A percentile compares a stretch with the other conserved stretches of the same genome.
Evolutionary conservation across 2,329 filamentous ascomycete genomes (phyloP).

Genomic region (Arthrinium puccinioides): DNA sequence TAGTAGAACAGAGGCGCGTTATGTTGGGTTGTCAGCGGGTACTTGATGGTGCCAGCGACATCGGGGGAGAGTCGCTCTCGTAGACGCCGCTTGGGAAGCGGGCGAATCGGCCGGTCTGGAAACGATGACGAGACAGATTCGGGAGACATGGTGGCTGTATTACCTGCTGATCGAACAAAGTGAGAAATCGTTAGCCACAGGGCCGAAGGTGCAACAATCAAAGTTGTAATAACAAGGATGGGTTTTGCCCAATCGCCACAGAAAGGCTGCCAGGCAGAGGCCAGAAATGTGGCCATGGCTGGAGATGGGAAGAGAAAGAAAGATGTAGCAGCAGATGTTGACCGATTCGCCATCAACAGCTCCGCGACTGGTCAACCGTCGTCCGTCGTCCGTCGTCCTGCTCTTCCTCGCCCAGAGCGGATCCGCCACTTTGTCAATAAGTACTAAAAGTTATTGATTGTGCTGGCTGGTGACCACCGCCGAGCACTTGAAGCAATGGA

Average conservation of each 20-base stretch:
- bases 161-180: slow-evolving; percentile 26
- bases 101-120: slow-evolving; percentile 86
- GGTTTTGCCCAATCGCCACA: too few relatives aligned
- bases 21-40: slow-evolving; percentile 67
- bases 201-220: slow-evolving; percentile 12
- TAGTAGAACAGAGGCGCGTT: slow-evolving; percentile 72
- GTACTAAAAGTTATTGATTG: too few relatives aligned
- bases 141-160: slow-evolving; percentile 51
- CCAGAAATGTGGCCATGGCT: background rate
- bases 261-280: too few relatives aligned
- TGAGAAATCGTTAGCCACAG: slow-evolving; percentile 24
- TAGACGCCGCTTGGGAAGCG: slow-evolving; percentile 80
- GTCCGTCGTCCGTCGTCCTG: too few relatives aligned
- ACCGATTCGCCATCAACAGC: too few relatives aligned
- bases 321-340: too few relatives aligned
- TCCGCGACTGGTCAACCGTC: too few relatives aligned
- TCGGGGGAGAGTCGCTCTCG: slow-evolving; percentile 83
- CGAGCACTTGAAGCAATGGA: too few relatives aligned
- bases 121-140: slow-evolving; percentile 77
- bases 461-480: too few relatives aligned
- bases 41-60: slow-evolving; percentile 73
- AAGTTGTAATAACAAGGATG: too few relatives aligned
- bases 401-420: too few relatives aligned
- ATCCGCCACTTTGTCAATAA: too few relatives aligned
- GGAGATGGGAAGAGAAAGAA: background rate